Conservation (phyloP, 345 rosid genomes). For the Punica granatum region DNA sequence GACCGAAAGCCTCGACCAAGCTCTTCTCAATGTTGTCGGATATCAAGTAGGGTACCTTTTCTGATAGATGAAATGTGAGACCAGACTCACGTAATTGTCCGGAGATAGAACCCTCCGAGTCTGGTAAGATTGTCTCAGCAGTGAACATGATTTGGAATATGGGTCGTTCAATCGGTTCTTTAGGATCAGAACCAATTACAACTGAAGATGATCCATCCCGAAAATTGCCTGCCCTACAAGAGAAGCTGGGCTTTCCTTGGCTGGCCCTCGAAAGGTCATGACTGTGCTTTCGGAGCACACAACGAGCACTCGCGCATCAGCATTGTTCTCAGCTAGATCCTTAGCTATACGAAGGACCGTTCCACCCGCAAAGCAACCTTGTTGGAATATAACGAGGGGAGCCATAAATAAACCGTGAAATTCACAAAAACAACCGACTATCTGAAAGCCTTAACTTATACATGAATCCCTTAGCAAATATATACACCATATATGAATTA, state of each 20-base stretch:
- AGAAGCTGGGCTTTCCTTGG: conserved; percentile 48
- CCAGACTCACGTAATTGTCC: conserved; percentile 68
- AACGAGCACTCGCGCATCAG: conserved; percentile 62
- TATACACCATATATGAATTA: no score
- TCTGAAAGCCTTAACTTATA: no score
- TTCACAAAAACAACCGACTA: no score
- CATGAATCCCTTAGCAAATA: no score
- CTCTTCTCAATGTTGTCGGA: conserved; percentile 63
- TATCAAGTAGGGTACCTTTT: conserved; percentile 51
- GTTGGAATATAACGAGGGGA: conserved; percentile 6
- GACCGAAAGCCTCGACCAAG: conserved; percentile 48
- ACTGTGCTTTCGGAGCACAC: conserved; percentile 72
- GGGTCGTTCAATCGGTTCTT: conserved; percentile 34
- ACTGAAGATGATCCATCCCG: no score
- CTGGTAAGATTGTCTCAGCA: conserved; percentile 58
- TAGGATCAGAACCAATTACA: conserved; percentile 57
- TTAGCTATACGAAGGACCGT: conserved; percentile 70
- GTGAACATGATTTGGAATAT: no score
- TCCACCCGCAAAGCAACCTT: conserved; percentile 65
- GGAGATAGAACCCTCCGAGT: conserved; percentile 56
- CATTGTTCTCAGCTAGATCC: conserved; percentile 73
- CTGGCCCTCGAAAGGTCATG: conserved; percentile 71
- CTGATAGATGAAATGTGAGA: conserved; percentile 47
- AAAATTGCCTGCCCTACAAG: conserved; percentile 67
- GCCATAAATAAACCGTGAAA: background rate